Evolutionary conservation across 306 rosid genomes (phyloP), one percentile per base, ranked within the genome.

Genomic region (Cicer cuneatum): DNA sequence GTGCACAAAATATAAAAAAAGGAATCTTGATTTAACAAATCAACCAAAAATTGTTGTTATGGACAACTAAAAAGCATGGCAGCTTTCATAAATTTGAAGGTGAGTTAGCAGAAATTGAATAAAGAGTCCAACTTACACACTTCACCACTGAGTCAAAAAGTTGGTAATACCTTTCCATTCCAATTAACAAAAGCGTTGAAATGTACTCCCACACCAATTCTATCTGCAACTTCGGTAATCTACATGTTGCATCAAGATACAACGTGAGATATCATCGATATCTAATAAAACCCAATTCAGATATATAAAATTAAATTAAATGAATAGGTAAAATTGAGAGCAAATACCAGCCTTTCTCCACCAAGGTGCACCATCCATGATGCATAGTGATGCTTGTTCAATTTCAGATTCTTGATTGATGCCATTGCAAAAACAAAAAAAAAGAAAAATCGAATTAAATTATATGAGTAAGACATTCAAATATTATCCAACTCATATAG

Each of bases 121-220:
- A 11, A 65, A 56, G 56, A 66, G 57, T 58, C 69, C 62, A 11
- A 71, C 38, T 69, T 69, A 68, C 61, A 72, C 57, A 46, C 51
- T 33, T 29, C 21, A 68, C 61, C 61, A 40, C 48, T 52, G n/a
- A 77, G 21, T 21, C 57, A 73, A 52, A 15, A 74, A 41, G 69
- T 40, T 43, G 57, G 18, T 39, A 65, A 63, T 85, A 94, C 97
- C 97, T 91, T 94, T 61, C 90, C 83, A 37, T 87, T 81, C 97
- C 96, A 94, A 38, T 74, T 80, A 71, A 89, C 94, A 78, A 87
- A 91, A 72, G 98, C 96, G 81, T 94, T 94, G 86, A 94, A 94
- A 76, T 94, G 96, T 69, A 91, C 97, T 65, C 98, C 98, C 18
- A 90, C 93, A 4, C 98, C 98, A 76, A 94, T 75, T 73, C 46